Percentiles rank a stretch among this genome's conserved stretches.
These are phyloP conservation scores for Globisporangium radiosum DNA, from an alignment of 352 stramenopile genomes.

Conservation along the genomic window DNA sequence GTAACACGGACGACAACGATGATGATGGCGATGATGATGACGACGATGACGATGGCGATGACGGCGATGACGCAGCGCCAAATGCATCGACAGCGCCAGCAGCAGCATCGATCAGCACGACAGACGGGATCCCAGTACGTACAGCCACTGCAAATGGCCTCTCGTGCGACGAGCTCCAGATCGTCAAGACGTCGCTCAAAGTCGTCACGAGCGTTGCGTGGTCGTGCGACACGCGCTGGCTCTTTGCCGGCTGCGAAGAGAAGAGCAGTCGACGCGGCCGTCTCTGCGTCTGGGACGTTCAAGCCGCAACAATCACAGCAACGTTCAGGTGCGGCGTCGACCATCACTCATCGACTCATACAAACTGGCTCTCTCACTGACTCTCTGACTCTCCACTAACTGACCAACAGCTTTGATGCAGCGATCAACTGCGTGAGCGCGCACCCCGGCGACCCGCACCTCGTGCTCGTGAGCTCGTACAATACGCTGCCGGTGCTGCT, in stretches of 20 bases:
- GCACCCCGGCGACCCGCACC: conserved; percentile 43
- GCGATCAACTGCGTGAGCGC: conserved; percentile 47
- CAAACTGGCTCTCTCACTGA: not conserved
- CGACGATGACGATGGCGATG: conserved; percentile 5
- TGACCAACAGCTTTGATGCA: conserved; percentile 30
- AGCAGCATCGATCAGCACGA: not conserved
- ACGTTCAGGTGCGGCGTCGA: conserved; percentile 22
- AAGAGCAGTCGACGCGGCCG: conserved; percentile 46
- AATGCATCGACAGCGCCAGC: conserved; percentile 10
- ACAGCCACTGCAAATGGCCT: conserved; percentile 10
- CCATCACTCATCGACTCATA: not conserved
- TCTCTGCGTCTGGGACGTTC: conserved; percentile 65
- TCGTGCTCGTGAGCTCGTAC: conserved; percentile 54
- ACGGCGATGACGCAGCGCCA: conserved; percentile 10
- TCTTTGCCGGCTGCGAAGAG: conserved; percentile 68
- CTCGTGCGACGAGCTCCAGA: conserved; percentile 38
- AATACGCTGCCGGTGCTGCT: conserved; percentile 49
- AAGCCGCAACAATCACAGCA: conserved; percentile 43
- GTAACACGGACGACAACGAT: conserved; percentile 26
- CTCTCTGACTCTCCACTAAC: not conserved
- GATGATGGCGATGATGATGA: conserved; percentile 16
- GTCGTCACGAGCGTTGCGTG: conserved; percentile 56
- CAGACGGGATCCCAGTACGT: not conserved
- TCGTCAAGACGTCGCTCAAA: conserved; percentile 51
- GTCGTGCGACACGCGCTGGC: conserved; percentile 51